Percentiles rank a stretch among this genome's conserved stretches.
These are phyloP conservation scores for Otatea glauca DNA, from an alignment of 176 grass and related monocot species.

Conservation along the genomic window DNA sequence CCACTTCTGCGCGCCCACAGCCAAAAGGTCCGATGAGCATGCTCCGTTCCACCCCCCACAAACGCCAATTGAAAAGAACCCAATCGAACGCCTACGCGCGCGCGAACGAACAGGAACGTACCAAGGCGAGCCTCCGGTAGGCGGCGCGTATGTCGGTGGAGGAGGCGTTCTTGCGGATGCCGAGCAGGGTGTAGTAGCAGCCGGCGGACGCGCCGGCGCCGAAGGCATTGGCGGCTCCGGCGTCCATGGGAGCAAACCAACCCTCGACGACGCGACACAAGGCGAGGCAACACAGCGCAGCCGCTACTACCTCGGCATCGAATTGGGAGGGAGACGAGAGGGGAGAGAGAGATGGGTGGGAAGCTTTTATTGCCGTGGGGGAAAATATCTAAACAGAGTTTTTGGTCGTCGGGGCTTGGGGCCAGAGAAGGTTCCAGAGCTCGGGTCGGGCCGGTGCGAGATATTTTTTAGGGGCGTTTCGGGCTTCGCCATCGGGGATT, in stretches of 20 bases:
- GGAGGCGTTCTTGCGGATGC: conserved; percentile 80
- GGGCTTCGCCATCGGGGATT: neutral
- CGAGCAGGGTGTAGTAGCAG: conserved; percentile 90
- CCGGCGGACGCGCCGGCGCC: conserved; percentile 62
- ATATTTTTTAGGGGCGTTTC: conserved; percentile 58
- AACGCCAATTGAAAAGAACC: neutral
- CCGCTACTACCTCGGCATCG: conserved; percentile 44
- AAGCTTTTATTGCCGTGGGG: conserved; percentile 29
- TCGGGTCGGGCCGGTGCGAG: conserved; percentile 45
- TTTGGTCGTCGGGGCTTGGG: conserved; percentile 47
- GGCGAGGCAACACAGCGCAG: neutral
- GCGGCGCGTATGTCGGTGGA: conserved; percentile 74
- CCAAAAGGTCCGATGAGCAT: conserved; percentile 35
- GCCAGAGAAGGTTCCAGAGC: conserved; percentile 89
- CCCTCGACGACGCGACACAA: neutral
- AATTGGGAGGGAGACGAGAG: conserved; percentile 6
- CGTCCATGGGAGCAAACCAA: conserved; percentile 54
- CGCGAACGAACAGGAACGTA: conserved; percentile 23
- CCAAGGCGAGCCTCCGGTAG: conserved; percentile 89
- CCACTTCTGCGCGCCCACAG: conserved; percentile 69
- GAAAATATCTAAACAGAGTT: conserved; percentile 47
- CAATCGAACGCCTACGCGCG: neutral
- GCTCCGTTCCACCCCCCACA: neutral
- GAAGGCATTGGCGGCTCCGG: conserved; percentile 71
- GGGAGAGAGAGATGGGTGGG: neutral